Evolutionary conservation across 495 filamentous ascomycete genomes (phyloP).

Genomic region (Hypoxylon lienhwacheense): DNA sequence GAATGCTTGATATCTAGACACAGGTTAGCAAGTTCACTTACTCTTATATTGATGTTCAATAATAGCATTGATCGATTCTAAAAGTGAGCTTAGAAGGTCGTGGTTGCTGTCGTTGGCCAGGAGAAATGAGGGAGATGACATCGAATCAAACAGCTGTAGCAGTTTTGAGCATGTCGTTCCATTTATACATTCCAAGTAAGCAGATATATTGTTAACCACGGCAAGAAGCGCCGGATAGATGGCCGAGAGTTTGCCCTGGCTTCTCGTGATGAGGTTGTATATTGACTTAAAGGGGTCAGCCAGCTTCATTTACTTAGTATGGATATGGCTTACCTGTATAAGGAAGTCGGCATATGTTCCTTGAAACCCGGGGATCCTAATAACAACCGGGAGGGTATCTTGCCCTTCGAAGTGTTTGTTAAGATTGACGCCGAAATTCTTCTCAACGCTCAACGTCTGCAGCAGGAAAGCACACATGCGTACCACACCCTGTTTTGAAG

Average conservation of each 20-base stretch:
- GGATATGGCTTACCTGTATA: slow-evolving; percentile 69
- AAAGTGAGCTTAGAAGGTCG: slow-evolving; percentile 71
- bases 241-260: slow-evolving; percentile 86
- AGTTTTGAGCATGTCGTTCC: slow-evolving; percentile 77
- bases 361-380: slow-evolving; percentile 79
- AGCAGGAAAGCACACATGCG: slow-evolving; percentile 96
- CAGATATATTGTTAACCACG: slow-evolving; percentile 88
- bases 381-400: slow-evolving; percentile 78
- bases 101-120: slow-evolving; percentile 95
- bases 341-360: slow-evolving; percentile 94
- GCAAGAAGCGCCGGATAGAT: slow-evolving; percentile 92
- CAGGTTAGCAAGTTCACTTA: slow-evolving; percentile 43
- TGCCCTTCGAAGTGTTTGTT: slow-evolving; percentile 90
- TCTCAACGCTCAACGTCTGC: slow-evolving; percentile 92
- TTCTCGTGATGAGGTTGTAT: slow-evolving; percentile 86
- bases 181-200: slow-evolving; percentile 77
- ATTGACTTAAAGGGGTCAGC: slow-evolving; percentile 66
- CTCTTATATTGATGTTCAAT: slow-evolving; percentile 89
- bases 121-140: slow-evolving; percentile 95
- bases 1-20: slow-evolving; percentile 11
- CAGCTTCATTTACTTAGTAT: not conserved
- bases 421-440: slow-evolving; percentile 84
- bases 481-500: slow-evolving; percentile 87
- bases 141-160: slow-evolving; percentile 85
- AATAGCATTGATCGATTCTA: slow-evolving; percentile 90